Evolutionary conservation across 164 flowering plant species (phyloP), one percentile per base, ranked within the genome.

Genomic region (Akebia trifoliata): DNA sequence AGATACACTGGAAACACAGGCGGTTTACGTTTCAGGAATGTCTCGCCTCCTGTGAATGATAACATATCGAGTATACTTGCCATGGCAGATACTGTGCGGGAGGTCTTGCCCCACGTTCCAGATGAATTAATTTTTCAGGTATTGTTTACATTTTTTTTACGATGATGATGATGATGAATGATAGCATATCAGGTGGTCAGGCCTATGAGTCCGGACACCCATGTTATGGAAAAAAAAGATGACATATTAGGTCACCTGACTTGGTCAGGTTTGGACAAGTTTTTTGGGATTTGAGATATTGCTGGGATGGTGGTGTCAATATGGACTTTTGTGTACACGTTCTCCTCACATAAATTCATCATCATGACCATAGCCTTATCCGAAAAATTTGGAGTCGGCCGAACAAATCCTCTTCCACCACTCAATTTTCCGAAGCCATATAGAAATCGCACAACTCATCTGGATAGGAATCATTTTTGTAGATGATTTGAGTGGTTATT

Each of bases 61-160:
- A 69, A 73, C 71, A 26, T 86, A 55, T 76, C 93, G 20, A 78
- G 77, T 67, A 74, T 93, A 46, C 81, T 87, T 55, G 77, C 96
- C 56, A 90, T 93, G 99, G 93, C 86, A 26, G 92, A 87, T 56
- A 84, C 95, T 15, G 96, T 93, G 12, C 64, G 96, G 47, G 99
- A 93, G 70, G 99, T 93, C 74, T 66, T 93, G 45, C 99, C 99
- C 34, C 96, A 93, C 45, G 61, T 93, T n/a, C 90, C 99, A 4
- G 90, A 87, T 56, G 97, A 93, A 57, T 17, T 90, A 50, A 90
- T 93, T 69, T 78, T 87, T 49, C 90, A 84, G 99, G 98, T 93
- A 76, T 26, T 43, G 11, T 53, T 45, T 7, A 46, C 5, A 18
- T 43, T 26, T 5, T 14, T 17, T 25, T 36, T 45, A 15, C n/a